Conservation (phyloP, 2,329 filamentous ascomycete genomes). For the Hypocreales sp. region DNA sequence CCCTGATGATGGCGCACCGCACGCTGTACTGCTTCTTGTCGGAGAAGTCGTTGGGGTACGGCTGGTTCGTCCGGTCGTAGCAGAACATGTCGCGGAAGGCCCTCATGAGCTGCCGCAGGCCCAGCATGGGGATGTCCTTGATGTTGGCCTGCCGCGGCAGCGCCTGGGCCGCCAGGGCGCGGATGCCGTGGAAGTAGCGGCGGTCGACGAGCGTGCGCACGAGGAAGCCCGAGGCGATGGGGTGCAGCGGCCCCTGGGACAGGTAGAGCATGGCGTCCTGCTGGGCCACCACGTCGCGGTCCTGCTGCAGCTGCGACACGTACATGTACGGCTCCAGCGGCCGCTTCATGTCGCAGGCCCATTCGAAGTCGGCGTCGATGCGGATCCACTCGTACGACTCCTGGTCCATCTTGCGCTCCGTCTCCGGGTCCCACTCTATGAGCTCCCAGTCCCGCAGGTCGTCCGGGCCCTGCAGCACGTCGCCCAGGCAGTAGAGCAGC, state of each 20-base stretch:
- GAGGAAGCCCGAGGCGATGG: conserved; percentile 77
- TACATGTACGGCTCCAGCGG: conserved; percentile 95
- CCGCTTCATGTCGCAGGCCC: conserved; percentile 72
- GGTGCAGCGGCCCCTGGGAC: conserved; percentile 49
- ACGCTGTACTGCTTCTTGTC: conserved; percentile 76
- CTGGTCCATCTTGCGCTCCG: conserved; percentile 81
- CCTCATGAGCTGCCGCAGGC: conserved; percentile 69
- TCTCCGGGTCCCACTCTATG: conserved; percentile 76
- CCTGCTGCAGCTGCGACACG: conserved; percentile 90
- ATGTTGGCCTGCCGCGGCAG: conserved; percentile 60
- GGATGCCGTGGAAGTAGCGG: conserved; percentile 87
- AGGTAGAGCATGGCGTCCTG: conserved; percentile 65
- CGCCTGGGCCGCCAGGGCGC: conserved; percentile 67
- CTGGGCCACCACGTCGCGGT: conserved; percentile 87
- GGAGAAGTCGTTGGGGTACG: conserved; percentile 78
- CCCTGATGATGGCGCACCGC: conserved; percentile 67
- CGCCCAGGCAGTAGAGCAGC: conserved; percentile 80
- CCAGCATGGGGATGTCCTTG: conserved; percentile 55
- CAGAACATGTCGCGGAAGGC: conserved; percentile 84
- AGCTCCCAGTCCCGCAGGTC: conserved; percentile 75
- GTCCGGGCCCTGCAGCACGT: conserved; percentile 70
- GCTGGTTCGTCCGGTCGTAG: conserved; percentile 60
- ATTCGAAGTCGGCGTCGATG: conserved; percentile 95
- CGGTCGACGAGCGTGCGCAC: conserved; percentile 79
- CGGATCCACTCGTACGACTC: conserved; percentile 99